Evolutionary conservation across 2,329 filamentous ascomycete species (phyloP), one percentile per base, ranked within the genome.

Genomic region (Ophiostoma tasmaniense): DNA sequence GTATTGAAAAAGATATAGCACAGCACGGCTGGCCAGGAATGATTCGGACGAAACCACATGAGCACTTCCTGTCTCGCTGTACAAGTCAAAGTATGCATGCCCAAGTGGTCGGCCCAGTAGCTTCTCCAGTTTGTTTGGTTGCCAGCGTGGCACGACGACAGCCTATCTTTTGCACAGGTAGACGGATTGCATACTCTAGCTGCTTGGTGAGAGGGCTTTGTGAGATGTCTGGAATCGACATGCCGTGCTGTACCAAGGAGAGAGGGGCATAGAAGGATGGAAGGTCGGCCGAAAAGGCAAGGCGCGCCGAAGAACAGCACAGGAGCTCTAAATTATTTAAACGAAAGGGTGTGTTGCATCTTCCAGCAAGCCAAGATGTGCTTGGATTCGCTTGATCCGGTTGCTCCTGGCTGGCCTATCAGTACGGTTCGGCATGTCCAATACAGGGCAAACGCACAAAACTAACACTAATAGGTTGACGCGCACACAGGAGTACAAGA

Each of bases 141-240:
- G n/a, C 50, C 22, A 55, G 50, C 50, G 68, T 67, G 61, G 61
- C 68, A 66, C 64, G 11, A 28, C 50, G 66, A 67, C 45, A 66
- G 66, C 68, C 61, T 67, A 50, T 67, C 66, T 66, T 66, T 67
- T 55, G 6, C 6, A 45, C 20, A 45, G 42, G 42, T 5, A 45
- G 5, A 20, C 6, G 42, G 17, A n/a, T 45, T n/a, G 42, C 42
- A 45, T 45, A 17, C 7, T 45, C 8, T 45, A 45, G 42, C 8
- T 17, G 17, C 17, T 45, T 7, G 20, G n/a, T 3, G 7, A 45
- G 20, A 45, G 42, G 17, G 20, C 17, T 20, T 45, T 45, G 42
- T 13, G 8, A 14, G 22, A 55, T 62, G 30, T 14, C 50, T 55
- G 22, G n/a, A 55, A 55, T 55, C 64, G 45, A 28, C 35, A 65